phyloP scores from a whole-genome alignment of 176 grass and related monocot species.

The Canna indica region DNA sequence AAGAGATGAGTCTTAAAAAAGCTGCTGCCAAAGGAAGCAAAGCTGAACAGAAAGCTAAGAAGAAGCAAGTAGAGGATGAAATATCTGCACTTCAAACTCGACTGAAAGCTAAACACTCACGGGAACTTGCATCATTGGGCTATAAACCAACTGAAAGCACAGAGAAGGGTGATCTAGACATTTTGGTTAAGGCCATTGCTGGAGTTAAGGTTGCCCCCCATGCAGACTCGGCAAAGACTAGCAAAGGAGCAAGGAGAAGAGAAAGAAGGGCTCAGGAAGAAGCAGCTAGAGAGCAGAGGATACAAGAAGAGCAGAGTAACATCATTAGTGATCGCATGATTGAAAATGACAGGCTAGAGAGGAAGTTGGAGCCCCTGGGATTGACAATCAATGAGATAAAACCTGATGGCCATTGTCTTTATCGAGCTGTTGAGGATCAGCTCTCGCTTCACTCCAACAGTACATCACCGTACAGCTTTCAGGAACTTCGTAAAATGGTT shows the following conservation, averaged over 20 bases:
- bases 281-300: constrained; percentile 82
- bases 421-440: constrained; percentile 87
- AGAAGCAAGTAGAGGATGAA: constrained; percentile 91
- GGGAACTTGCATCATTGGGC: constrained; percentile 68
- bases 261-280: constrained; percentile 88
- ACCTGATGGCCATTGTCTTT: constrained; percentile 91
- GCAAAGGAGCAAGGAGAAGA: constrained; percentile 45
- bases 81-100: constrained; percentile 44
- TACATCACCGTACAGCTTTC: constrained; percentile 38
- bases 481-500: constrained; percentile 64
- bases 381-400: constrained; percentile 78
- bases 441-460: constrained; percentile 40
- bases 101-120: constrained; percentile 62
- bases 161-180: constrained; percentile 57
- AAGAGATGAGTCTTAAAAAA: constrained; percentile 84
- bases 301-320: constrained; percentile 87
- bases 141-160: constrained; percentile 38
- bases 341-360: constrained; percentile 65
- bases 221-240: constrained; percentile 47
- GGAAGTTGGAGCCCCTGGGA: constrained; percentile 63
- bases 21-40: constrained; percentile 93
- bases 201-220: constrained; percentile 47
- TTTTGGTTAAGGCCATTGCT: constrained; percentile 79
- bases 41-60: constrained; percentile 94
- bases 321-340: constrained; percentile 67